Percentiles rank a stretch among this genome's conserved stretches.
Conservation (phyloP, 495 filamentous ascomycete genomes). For the Endocarpon pusillum region DNA sequence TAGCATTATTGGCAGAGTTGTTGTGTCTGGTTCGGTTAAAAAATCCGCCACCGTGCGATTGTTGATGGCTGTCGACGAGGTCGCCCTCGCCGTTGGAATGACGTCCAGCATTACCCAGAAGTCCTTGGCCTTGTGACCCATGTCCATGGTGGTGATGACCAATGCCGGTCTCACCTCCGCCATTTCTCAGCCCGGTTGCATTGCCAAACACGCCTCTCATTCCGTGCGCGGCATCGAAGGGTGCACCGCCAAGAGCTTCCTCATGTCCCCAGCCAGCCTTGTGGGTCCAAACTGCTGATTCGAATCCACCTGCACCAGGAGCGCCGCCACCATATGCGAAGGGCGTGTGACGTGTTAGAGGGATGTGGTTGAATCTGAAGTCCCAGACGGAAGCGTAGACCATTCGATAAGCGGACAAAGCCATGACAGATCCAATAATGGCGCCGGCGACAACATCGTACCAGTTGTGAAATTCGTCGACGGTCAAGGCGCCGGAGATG, state of each 20-base stretch:
- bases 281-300: conserved; percentile 25
- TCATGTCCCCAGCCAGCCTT: conserved; percentile 27
- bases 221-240: not conserved
- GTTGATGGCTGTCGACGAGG: no score
- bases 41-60: no score
- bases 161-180: no score
- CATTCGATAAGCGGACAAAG: conserved; percentile 39
- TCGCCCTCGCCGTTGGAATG: no score
- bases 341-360: conserved; percentile 25
- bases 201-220: no score
- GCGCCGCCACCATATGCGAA: conserved; percentile 22
- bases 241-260: not conserved
- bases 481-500: conserved; percentile 40
- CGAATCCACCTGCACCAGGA: conserved; percentile 16
- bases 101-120: no score
- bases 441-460: conserved; percentile 37
- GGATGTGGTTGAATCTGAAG: conserved; percentile 32
- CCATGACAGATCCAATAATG: conserved; percentile 38
- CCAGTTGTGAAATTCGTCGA: conserved; percentile 38
- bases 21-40: no score
- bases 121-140: no score
- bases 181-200: no score
- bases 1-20: no score
- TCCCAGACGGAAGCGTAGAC: conserved; percentile 41
- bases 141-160: no score